Conservation (phyloP, 2,329 filamentous ascomycete genomes). For the Sporothrix luriei region DNA sequence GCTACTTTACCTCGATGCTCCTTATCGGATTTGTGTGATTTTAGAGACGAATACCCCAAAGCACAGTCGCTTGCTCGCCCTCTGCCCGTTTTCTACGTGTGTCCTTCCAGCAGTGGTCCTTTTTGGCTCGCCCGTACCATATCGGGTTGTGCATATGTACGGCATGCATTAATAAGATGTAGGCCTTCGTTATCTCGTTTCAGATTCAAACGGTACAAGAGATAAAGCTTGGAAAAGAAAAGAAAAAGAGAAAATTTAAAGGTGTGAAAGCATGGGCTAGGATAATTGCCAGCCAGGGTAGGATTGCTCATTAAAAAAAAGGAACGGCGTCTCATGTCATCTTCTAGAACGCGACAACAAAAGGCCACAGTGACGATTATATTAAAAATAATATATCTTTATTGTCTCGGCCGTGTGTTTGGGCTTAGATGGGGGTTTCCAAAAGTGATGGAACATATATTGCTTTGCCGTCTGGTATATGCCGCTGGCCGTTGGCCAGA, state of each 20-base stretch:
- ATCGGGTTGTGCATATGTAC: background rate
- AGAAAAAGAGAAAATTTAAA: background rate
- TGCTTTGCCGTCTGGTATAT: background rate
- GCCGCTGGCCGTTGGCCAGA: background rate
- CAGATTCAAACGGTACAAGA: too few relatives aligned
- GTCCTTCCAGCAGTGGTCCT: background rate
- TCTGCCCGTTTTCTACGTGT: background rate
- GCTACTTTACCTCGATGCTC: too few relatives aligned
- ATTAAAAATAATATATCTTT: too few relatives aligned
- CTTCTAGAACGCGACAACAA: constrained; percentile 3
- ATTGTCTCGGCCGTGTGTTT: background rate
- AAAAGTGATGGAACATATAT: background rate
- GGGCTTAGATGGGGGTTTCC: background rate
- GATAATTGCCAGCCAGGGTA: constrained; percentile 4
- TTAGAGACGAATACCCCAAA: background rate
- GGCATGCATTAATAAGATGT: background rate
- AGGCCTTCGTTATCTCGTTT: background rate
- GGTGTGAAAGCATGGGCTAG: background rate
- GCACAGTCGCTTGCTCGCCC: background rate
- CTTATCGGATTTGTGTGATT: too few relatives aligned
- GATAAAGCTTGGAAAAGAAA: background rate
- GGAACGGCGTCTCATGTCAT: background rate
- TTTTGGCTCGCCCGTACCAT: background rate
- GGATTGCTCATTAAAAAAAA: background rate
- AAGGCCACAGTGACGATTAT: background rate